Evolutionary conservation across 2,329 filamentous ascomycete species (phyloP).

Genomic region (Periconia sp.): DNA sequence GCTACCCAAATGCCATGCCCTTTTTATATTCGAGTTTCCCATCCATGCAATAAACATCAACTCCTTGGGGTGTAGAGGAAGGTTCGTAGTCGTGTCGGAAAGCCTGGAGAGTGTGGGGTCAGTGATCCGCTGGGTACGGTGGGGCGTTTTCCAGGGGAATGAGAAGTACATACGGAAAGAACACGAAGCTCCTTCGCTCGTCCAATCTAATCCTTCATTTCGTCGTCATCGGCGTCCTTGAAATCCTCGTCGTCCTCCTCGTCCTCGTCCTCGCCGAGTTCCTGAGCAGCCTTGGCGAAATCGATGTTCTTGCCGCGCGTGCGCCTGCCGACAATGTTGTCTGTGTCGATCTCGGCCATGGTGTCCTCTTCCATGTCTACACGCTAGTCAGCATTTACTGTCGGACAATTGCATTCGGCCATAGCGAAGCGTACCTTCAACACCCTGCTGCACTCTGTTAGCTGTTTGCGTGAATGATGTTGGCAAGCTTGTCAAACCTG

Average conservation of each 20-base stretch:
- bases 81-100: slow-evolving; percentile 22
- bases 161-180: slow-evolving; percentile 14
- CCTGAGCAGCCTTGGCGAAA: slow-evolving; percentile 85
- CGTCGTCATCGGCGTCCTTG: slow-evolving; percentile 62
- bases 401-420: slow-evolving; percentile 8
- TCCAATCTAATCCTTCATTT: slow-evolving; percentile 63
- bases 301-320: slow-evolving; percentile 92
- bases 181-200: slow-evolving; percentile 1
- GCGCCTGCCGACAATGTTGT: slow-evolving; percentile 83
- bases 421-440: slow-evolving; percentile 36
- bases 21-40: slow-evolving; percentile 13
- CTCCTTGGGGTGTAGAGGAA: slow-evolving; percentile 13
- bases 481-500: slow-evolving; percentile 49
- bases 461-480: slow-evolving; percentile 18
- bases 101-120: slow-evolving; percentile 10
- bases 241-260: slow-evolving; percentile 75
- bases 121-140: background rate
- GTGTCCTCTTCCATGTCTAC: slow-evolving; percentile 71
- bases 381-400: slow-evolving; percentile 22
- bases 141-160: slow-evolving; percentile 5
- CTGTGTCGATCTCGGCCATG: slow-evolving; percentile 86
- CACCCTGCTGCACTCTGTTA: slow-evolving; percentile 30
- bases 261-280: slow-evolving; percentile 73
- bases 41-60: slow-evolving; percentile 6
- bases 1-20: slow-evolving; percentile 27